Evolutionary conservation across 2,329 filamentous ascomycete genomes (phyloP), one percentile per base, ranked within the genome.

Genomic region (Blastomyces emzantsi): DNA sequence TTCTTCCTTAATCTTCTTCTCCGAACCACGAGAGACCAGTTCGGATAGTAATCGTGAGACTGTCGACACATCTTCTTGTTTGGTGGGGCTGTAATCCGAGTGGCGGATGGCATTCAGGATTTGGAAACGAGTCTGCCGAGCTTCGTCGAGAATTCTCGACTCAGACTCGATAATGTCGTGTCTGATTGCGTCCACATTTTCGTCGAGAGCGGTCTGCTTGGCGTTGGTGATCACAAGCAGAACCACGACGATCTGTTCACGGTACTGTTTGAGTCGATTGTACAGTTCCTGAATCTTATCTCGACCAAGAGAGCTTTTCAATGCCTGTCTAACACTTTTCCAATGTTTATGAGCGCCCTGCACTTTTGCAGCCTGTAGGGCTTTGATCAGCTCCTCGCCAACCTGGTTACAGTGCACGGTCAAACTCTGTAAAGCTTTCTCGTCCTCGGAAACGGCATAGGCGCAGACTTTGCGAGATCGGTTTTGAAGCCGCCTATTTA

Each of bases 211-310:
- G 6, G 25, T 60, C 28, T 49, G 57, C 22, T 49, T 47, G 28
- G 57, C 57, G 28, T n/a, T 60, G 41, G 41, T 49, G 36, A 61
- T 61, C 41, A 41, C 60, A 61, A 61, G 60, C 22, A 54, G 51
- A 41, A 51, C 45, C 22, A 54, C 47, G 19, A 51, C 36, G 25
- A 61, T 61, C 28, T 54, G 30, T 22, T 61, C 60, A 19, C 60
- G 45, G 36, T 52, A 61, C 41, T 33, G 13, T 5, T 36, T 51
- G 15, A 61, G 49, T 25, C 60, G 47, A 22, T 30, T 43, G 25
- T 63, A 61, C n/a, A 68, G 33, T 5, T 62, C 51, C 17, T 58
- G 45, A 1, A 69, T 57, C 2, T 66, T 60, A 6, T 61, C 55
- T 30, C 63, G 33, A 39, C 64, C 65, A 11, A 49, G 30, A 2